A percentile compares a stretch with the other conserved stretches of the same genome.
Conservation (phyloP, 805 yeast genomes). For the Ogataea pignaliae region DNA sequence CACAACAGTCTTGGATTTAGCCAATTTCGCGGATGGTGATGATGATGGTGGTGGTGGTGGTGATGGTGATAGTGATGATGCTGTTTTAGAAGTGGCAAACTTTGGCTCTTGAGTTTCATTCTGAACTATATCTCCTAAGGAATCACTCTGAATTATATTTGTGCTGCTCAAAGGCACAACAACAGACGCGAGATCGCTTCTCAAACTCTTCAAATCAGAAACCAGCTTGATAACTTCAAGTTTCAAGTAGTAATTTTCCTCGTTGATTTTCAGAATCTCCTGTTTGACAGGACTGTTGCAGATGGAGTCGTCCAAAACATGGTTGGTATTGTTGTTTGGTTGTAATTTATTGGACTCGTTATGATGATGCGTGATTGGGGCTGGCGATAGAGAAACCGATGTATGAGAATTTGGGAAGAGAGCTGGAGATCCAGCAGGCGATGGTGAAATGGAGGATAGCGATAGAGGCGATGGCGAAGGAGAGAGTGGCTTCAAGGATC, state of each 20-base stretch:
- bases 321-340: neutral
- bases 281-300: conserved; percentile 32
- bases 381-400: neutral
- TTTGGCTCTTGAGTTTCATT: too few species aligned
- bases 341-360: neutral
- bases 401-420: conserved; percentile 1
- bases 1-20: too few species aligned
- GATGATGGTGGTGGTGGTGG: too few species aligned
- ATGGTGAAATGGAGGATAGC: neutral
- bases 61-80: too few species aligned
- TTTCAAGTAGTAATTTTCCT: conserved; percentile 41
- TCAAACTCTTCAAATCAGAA: conserved; percentile 36
- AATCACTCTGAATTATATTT: neutral
- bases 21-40: too few species aligned
- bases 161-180: too few species aligned
- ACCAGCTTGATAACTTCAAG: conserved; percentile 41
- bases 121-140: too few species aligned
- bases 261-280: conserved; percentile 38
- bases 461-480: neutral
- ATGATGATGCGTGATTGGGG: neutral
- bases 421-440: neutral
- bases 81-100: too few species aligned
- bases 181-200: conserved; percentile 18
- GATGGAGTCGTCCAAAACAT: conserved; percentile 18
- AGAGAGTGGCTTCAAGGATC: neutral